Base-by-base conservation (phyloP, 1,139 yeast genomes). In the Debaryomycetaceae sp. region DNA sequence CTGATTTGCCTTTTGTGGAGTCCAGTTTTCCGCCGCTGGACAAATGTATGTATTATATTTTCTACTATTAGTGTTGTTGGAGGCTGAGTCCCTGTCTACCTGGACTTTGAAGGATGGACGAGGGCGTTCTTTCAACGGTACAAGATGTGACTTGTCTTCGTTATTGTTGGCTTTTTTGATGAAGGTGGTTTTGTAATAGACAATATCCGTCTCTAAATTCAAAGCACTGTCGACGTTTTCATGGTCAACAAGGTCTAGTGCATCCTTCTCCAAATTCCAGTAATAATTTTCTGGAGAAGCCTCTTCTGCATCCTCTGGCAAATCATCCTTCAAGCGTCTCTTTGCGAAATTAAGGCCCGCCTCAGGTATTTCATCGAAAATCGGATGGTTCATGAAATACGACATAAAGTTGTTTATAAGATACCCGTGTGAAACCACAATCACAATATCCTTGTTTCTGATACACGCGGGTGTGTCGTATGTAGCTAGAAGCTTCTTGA, bases 331-430 rank as follows among this genome's bases (percentile, higher is more conserved):
- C 6, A 38, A 35, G 4, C 55, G 46, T 28, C 62, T 51, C 30
- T 47, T 43, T 22, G 77, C 76, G 41, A 43, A 65, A 49, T 69
- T 70, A 34, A 70, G 46, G 26, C 53, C 53, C 9, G 73, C 70
- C 45, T 67, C 75, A 2, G 77, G 75, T 14, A 72, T 67, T 44
- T 72, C 77, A 45, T 71, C 70, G 50, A 72, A 72, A 4, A 72
- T 63, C 5, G 77, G 76, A 50, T 70, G 76, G 45, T 65, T 70
- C 26, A 69, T 61, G 51, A 72, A 72, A 45, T 65, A 71, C 29
- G 67, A 58, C 41, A 72, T 50, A 45, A 72, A 59, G 47, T 68
- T 70, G 44, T 66, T 67, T 34, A 70, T 66, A 38, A 63, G 65
- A 47, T 72, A 72, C 5, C 77, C 77, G 43, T 72, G 78, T 31